Base-by-base conservation (phyloP, 176 grass and related monocot species). In the Lolium rigidum region DNA sequence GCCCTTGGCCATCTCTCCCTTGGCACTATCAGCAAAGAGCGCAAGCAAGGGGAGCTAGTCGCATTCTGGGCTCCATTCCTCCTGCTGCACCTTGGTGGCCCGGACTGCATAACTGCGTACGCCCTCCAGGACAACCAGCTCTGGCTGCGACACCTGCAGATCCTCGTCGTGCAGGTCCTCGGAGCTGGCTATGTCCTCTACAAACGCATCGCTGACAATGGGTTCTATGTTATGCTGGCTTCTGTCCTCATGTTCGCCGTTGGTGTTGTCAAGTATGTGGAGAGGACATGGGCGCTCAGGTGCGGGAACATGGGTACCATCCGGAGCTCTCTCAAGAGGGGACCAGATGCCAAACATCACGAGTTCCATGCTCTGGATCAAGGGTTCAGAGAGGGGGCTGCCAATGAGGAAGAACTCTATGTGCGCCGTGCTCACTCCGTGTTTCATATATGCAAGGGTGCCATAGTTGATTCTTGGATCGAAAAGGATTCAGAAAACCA, bases 1-100 rank as follows among this genome's bases (percentile, higher is more conserved):
- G 26, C 26, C 63, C 26, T 66, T 5, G 28, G 25, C 58, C 63
- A 31, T 31, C 28, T 31, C 28, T 31, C 28, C 28, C 28, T 31
- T 31, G 28, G 28, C 28, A 31, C 28, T 31, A 31, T 31, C 28
- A 31, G 28, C 28, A 31, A 31, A 31, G 28, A 31, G 28, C 28
- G 28, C 28, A 31, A 31, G 28, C 28, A 31, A 31, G 28, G 28
- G 28, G 28, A 31, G 28, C 28, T 31, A 31, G 28, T 35, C 4
- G 26, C 63, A 7, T 35, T 16, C 25, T 85, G 77, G 77, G 41
- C 84, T 0, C 73, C 89, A 0, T 87, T 90, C 52, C 80, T 90
- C 48, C 62, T 90, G 5, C 39, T 91, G 5, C 89, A 91, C 20
- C 89, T 90, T 25, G 89, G 80, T 2, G 84, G 89, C 10, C 89